Conservation (phyloP, 306 rosid genomes). For the Lathyrus tuberosus region DNA sequence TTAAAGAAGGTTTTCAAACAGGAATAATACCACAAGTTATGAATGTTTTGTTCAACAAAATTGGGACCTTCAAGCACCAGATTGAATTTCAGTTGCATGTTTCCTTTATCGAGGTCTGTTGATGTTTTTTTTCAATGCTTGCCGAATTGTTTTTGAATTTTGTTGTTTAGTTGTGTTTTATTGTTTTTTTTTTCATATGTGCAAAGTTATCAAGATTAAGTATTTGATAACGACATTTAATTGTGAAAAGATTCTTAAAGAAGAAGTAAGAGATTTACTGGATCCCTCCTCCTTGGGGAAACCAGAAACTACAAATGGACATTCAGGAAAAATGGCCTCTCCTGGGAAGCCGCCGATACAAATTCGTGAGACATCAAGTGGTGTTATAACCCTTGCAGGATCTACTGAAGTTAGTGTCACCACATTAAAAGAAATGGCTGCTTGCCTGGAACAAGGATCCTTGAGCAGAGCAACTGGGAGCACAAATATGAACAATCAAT, state of each 20-base stretch:
- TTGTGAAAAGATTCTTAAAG: slow-evolving; percentile 84
- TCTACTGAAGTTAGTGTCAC: slow-evolving; percentile 91
- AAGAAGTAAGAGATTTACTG: slow-evolving; percentile 95
- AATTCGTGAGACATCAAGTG: slow-evolving; percentile 98
- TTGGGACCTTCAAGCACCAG: slow-evolving; percentile 76
- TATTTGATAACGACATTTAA: slow-evolving; percentile 47
- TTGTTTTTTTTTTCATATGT: slow-evolving; percentile 12
- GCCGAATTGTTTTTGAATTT: slow-evolving; percentile 43
- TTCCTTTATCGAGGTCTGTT: slow-evolving; percentile 93
- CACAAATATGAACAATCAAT: slow-evolving; percentile 98
- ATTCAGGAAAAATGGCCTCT: slow-evolving; percentile 63
- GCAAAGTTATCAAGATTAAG: slow-evolving; percentile 36
- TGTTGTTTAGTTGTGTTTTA: slow-evolving; percentile 27
- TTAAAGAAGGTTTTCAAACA: slow-evolving; percentile 74
- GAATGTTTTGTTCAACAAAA: slow-evolving; percentile 85
- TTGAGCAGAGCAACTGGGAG: slow-evolving; percentile 97
- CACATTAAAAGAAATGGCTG: slow-evolving; percentile 89
- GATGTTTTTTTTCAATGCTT: slow-evolving; percentile 17
- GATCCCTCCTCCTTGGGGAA: slow-evolving; percentile 77
- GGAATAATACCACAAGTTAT: slow-evolving; percentile 96
- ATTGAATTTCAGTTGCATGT: slow-evolving; percentile 93
- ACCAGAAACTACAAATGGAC: slow-evolving; percentile 84
- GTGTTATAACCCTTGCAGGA: slow-evolving; percentile 96
- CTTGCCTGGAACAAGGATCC: slow-evolving; percentile 98
- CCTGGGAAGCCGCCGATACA: slow-evolving; percentile 96